These are phyloP conservation scores for Candida tetrigidarum DNA, from an alignment of 1,139 yeast species.

Conservation along the genomic window DNA sequence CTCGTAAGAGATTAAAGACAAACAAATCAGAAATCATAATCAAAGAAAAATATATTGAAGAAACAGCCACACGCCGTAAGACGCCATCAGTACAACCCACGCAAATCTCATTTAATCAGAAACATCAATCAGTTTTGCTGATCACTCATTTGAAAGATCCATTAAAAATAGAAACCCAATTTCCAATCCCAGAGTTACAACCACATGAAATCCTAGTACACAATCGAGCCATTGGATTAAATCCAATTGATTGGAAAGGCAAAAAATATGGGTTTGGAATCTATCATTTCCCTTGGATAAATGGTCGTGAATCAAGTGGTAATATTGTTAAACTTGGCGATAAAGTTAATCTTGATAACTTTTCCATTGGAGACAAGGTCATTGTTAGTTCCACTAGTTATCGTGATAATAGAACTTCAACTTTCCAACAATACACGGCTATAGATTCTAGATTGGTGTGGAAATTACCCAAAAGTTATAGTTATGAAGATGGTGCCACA, in stretches of 20 bases:
- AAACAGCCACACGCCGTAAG: not conserved
- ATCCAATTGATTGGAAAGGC: conserved; percentile 58
- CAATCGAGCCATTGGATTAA: conserved; percentile 46
- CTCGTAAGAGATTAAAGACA: conserved; percentile 15
- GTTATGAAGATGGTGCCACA: conserved; percentile 46
- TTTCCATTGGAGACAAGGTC: conserved; percentile 35
- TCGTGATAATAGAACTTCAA: conserved; percentile 49
- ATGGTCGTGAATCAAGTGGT: conserved; percentile 53
- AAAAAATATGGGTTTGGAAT: conserved; percentile 51
- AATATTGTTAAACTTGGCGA: conserved; percentile 35
- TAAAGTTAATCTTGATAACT: conserved; percentile 27
- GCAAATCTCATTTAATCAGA: conserved; percentile 13
- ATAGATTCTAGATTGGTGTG: conserved; percentile 48
- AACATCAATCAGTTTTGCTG: conserved; percentile 18
- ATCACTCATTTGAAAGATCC: conserved; percentile 23
- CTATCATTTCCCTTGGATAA: conserved; percentile 53
- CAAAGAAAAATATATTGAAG: conserved; percentile 4
- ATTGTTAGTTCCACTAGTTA: conserved; percentile 50
- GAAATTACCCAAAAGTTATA: conserved; percentile 35
- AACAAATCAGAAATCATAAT: conserved; percentile 9
- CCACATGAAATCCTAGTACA: conserved; percentile 40
- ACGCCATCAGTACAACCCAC: not conserved
- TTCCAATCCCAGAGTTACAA: conserved; percentile 23
- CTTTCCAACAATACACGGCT: conserved; percentile 50
- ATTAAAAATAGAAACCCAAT: conserved; percentile 17